Conservation (phyloP, 495 filamentous ascomycete genomes). For the Terfezia boudieri region DNA sequence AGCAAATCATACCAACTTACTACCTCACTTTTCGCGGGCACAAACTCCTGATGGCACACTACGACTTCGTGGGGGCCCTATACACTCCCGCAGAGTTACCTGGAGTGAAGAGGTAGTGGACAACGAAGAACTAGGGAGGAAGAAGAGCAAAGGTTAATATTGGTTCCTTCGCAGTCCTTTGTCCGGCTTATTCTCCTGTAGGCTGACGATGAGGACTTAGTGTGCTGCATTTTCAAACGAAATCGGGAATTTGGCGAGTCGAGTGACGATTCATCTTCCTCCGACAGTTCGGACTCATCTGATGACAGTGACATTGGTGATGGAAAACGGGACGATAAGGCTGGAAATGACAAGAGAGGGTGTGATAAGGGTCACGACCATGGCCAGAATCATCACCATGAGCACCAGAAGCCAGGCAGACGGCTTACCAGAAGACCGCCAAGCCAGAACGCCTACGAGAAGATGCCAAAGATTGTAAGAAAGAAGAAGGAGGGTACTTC, state of each 20-base stretch:
- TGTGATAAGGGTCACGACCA: conserved; percentile 10
- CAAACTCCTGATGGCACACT: neutral
- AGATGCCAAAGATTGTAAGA: conserved; percentile 42
- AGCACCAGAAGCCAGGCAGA: conserved; percentile 23
- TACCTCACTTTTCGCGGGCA: neutral
- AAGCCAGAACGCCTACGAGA: conserved; percentile 90
- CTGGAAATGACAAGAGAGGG: neutral
- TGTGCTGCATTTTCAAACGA: conserved; percentile 96
- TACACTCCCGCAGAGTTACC: conserved; percentile 35
- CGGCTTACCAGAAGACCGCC: conserved; percentile 27
- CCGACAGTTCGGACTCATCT: conserved; percentile 35
- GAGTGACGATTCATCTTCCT: conserved; percentile 46
- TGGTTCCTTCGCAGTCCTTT: neutral
- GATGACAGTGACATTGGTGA: conserved; percentile 27
- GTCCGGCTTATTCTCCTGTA: neutral
- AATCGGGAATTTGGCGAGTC: conserved; percentile 65
- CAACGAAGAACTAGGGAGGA: conserved; percentile 86
- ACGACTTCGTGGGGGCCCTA: conserved; percentile 12
- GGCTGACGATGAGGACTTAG: conserved; percentile 24
- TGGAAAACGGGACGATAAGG: neutral
- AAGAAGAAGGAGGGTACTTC: neutral
- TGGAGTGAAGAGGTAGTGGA: conserved; percentile 90
- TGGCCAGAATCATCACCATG: conserved; percentile 22
- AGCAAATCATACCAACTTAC: neutral
- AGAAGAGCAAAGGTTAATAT: conserved; percentile 64